These are phyloP conservation scores for Pseudogymnoascus sp. DNA, from an alignment of 2,329 filamentous ascomycete genomes.

Conservation along the genomic window DNA sequence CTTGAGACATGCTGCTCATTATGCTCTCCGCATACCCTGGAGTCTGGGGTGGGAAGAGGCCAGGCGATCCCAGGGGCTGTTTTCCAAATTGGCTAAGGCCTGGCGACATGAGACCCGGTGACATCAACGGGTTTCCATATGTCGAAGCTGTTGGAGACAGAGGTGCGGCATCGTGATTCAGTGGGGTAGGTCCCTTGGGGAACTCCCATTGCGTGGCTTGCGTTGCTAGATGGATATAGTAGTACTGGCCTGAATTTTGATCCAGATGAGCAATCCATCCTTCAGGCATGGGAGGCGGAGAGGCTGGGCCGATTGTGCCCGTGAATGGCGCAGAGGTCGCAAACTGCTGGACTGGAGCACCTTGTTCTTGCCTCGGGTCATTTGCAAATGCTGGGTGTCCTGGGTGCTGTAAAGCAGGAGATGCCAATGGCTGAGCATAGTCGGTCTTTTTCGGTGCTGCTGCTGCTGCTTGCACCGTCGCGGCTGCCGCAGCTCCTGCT, in stretches of 20 bases:
- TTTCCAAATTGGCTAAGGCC: conserved; percentile 47
- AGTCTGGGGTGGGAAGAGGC: conserved; percentile 65
- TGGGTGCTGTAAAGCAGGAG: conserved; percentile 40
- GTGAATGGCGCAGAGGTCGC: conserved; percentile 33
- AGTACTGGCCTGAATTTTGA: conserved; percentile 93
- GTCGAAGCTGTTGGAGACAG: conserved; percentile 73
- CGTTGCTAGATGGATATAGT: conserved; percentile 92
- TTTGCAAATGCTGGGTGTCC: conserved; percentile 89
- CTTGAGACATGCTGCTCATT: conserved; percentile 68
- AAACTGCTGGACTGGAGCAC: conserved; percentile 31
- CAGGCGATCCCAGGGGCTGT: conserved; percentile 67
- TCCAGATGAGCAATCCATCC: conserved; percentile 98
- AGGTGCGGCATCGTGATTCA: conserved; percentile 73
- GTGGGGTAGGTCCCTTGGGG: conserved; percentile 85
- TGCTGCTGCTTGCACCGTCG: conserved; percentile 20
- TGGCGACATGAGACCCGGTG: conserved; percentile 58
- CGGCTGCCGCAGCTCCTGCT: conserved; percentile 17
- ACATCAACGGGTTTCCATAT: conserved; percentile 64
- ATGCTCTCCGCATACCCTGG: conserved; percentile 81
- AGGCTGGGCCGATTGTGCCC: conserved; percentile 54
- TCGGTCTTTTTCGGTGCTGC: conserved; percentile 24
- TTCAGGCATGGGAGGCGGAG: conserved; percentile 87
- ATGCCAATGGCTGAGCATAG: conserved; percentile 30
- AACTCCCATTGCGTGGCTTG: conserved; percentile 99
- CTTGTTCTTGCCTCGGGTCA: conserved; percentile 53